Conservation (phyloP, 805 yeast genomes). For the Kodamaea restingae region DNA sequence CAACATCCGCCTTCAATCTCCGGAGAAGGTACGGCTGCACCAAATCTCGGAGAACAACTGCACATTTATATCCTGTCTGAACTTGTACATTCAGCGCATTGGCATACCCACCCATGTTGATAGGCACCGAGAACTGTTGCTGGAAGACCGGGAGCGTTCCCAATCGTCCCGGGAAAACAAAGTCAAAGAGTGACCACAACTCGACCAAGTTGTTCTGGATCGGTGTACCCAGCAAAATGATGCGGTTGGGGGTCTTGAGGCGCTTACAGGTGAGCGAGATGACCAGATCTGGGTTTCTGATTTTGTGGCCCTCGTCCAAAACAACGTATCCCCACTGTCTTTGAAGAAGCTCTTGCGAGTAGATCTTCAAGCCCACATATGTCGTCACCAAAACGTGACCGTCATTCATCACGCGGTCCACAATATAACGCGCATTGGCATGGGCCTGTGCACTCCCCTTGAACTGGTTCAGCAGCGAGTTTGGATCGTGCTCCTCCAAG, state of each 20-base stretch:
- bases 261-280: slow-evolving; percentile 84
- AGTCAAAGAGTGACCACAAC: slow-evolving; percentile 92
- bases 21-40: slow-evolving; percentile 87
- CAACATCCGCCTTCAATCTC: slow-evolving; percentile 89
- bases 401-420: slow-evolving; percentile 53
- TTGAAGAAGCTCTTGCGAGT: slow-evolving; percentile 59
- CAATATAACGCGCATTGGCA: slow-evolving; percentile 42
- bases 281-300: slow-evolving; percentile 88
- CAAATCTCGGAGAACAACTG: slow-evolving; percentile 80
- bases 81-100: slow-evolving; percentile 95
- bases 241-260: slow-evolving; percentile 75
- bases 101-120: slow-evolving; percentile 96
- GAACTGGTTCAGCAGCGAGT: slow-evolving; percentile 13
- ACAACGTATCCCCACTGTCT: slow-evolving; percentile 86
- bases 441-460: slow-evolving; percentile 26
- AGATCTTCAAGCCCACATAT: slow-evolving; percentile 77
- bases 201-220: slow-evolving; percentile 91
- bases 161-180: slow-evolving; percentile 88
- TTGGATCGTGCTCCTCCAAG: slow-evolving; percentile 41
- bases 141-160: slow-evolving; percentile 96
- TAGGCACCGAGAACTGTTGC: slow-evolving; percentile 86
- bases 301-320: slow-evolving; percentile 95
- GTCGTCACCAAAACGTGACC: slow-evolving; percentile 92
- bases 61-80: slow-evolving; percentile 94
- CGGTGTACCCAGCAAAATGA: slow-evolving; percentile 93